Conservation (phyloP, 2,329 filamentous ascomycete genomes). For the Fusarium sp. region DNA sequence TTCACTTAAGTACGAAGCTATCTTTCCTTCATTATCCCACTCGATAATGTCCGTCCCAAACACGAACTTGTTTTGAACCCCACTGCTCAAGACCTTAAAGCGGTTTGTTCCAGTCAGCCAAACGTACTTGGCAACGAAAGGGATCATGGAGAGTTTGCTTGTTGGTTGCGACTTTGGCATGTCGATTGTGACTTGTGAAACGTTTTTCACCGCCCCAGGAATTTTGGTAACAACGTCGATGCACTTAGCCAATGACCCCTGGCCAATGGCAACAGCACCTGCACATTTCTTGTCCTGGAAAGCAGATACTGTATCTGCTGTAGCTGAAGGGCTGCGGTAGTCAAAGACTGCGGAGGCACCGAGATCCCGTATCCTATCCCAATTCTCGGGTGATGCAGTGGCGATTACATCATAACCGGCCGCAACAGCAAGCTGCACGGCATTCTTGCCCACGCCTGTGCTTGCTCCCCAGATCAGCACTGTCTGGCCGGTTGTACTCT, state of each 20-base stretch:
- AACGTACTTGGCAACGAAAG: conserved; percentile 9
- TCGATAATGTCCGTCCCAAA: conserved; percentile 6
- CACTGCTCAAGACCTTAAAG: not conserved
- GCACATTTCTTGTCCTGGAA: not conserved
- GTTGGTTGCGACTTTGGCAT: conserved; percentile 1
- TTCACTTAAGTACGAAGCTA: not conserved
- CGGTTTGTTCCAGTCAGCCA: not conserved
- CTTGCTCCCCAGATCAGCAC: conserved; percentile 3
- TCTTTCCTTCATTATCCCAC: not conserved
- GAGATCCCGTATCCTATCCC: fast-evolving
- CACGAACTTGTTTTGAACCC: conserved; percentile 11
- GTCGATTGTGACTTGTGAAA: not conserved
- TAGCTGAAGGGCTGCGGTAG: not conserved
- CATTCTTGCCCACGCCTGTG: conserved; percentile 3
- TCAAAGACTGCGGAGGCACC: not conserved
- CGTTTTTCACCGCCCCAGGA: not conserved
- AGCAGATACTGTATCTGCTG: not conserved
- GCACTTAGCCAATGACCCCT: not conserved
- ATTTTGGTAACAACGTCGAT: not conserved
- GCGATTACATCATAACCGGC: conserved; percentile 4
- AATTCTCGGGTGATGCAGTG: not conserved
- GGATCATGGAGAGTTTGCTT: not conserved
- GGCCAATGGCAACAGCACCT: conserved; percentile 4
- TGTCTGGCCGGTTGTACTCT: not conserved
- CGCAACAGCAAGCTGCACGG: not conserved